Conservation (phyloP, 2,329 filamentous ascomycete species). For the Cordyceps farinosa region DNA sequence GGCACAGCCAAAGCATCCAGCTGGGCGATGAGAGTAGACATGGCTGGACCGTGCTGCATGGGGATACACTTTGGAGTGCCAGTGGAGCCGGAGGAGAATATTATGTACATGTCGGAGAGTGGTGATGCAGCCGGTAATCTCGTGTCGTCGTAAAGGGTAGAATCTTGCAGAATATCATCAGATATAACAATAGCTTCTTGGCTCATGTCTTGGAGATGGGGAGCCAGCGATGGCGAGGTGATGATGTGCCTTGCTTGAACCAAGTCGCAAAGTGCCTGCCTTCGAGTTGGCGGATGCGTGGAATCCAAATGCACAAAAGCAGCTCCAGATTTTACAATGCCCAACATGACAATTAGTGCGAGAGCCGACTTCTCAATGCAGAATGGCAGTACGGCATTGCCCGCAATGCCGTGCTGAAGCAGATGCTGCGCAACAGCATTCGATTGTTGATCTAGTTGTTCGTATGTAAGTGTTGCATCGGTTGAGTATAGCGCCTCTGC, state of each 20-base stretch:
- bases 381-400: slow-evolving; percentile 6
- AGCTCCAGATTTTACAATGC: slow-evolving; percentile 15
- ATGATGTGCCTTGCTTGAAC: not conserved
- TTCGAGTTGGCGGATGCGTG: not conserved
- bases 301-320: slow-evolving; percentile 16
- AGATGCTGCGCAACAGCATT: not conserved
- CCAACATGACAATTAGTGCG: slow-evolving; percentile 16
- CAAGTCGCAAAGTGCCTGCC: not conserved
- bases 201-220: not conserved
- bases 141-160: not conserved
- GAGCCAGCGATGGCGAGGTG: not conserved
- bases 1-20: not conserved
- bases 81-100: not conserved
- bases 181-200: not conserved
- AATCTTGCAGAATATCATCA: not conserved
- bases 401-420: not conserved
- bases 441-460: not conserved
- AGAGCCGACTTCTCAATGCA: slow-evolving; percentile 18
- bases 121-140: not conserved
- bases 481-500: slow-evolving; percentile 21
- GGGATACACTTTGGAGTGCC: not conserved
- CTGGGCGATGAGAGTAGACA: not conserved
- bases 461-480: slow-evolving; percentile 20
- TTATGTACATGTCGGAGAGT: not conserved
- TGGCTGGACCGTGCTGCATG: not conserved